A percentile compares a stretch with the other conserved stretches of the same genome.
These are phyloP conservation scores for Tripterygium wilfordii DNA, from an alignment of 177 flowering plant species.

Conservation along the genomic window DNA sequence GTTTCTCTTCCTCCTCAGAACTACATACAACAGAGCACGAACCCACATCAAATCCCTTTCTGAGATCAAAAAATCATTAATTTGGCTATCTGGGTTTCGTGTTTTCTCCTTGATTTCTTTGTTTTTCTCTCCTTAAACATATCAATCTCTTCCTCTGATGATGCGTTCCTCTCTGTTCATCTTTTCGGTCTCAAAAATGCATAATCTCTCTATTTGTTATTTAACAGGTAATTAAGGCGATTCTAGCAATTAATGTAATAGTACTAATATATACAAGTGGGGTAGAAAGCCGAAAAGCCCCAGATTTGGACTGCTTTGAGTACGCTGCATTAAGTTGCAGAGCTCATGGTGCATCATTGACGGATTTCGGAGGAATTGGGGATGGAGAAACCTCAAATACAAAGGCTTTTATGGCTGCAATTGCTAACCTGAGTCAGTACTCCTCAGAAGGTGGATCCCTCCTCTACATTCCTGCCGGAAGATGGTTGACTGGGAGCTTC, in stretches of 20 bases:
- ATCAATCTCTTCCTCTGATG: too few relatives aligned
- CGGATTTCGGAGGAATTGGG: slow-evolving; percentile 55
- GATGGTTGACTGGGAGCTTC: slow-evolving; percentile 56
- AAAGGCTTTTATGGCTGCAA: slow-evolving; percentile 38
- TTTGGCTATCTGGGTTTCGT: too few relatives aligned
- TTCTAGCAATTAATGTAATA: slow-evolving; percentile 1
- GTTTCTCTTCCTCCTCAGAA: too few relatives aligned
- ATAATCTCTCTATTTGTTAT: too few relatives aligned
- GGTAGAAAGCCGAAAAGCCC: slow-evolving; percentile 14
- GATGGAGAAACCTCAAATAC: slow-evolving; percentile 54
- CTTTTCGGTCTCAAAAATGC: too few relatives aligned
- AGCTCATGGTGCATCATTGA: slow-evolving; percentile 32
- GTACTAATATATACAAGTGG: slow-evolving; percentile 8
- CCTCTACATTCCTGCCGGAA: slow-evolving; percentile 50
- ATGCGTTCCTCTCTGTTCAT: too few relatives aligned
- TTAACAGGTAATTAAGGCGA: slow-evolving; percentile 3
- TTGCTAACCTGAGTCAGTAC: slow-evolving; percentile 34
- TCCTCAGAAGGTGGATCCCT: slow-evolving; percentile 35
- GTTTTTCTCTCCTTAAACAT: too few relatives aligned
- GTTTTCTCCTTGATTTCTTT: too few relatives aligned
- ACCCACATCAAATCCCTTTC: too few relatives aligned
- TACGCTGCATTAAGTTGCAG: slow-evolving; percentile 42
- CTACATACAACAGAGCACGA: too few relatives aligned
- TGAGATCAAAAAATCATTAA: too few relatives aligned
- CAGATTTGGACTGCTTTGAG: slow-evolving; percentile 7